phyloP scores from a whole-genome alignment of 2,329 filamentous ascomycete genomes.

The Apiospora hydei region DNA sequence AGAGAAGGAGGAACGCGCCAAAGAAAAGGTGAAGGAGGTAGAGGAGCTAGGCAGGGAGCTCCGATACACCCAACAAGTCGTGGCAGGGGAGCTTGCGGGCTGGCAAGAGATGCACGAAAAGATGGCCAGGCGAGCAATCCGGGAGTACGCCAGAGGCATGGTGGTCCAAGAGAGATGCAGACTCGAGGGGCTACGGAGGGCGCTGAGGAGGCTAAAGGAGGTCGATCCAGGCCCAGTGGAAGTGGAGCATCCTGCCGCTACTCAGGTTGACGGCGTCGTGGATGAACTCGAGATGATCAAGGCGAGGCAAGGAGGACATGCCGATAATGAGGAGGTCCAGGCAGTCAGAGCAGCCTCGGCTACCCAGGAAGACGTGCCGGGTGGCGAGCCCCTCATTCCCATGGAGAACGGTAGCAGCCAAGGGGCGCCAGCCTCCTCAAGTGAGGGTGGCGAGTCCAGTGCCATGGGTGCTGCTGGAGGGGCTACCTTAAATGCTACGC shows the following conservation, averaged over 20 bases:
- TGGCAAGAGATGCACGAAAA: slow-evolving; percentile 91
- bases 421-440: not conserved
- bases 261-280: slow-evolving; percentile 19
- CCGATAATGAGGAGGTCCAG: slow-evolving; percentile 15
- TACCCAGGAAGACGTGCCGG: slow-evolving; percentile 1
- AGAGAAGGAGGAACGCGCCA: slow-evolving; percentile 83
- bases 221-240: slow-evolving; percentile 29
- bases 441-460: slow-evolving; percentile 23
- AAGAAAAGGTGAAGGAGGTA: slow-evolving; percentile 73
- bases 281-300: slow-evolving; percentile 22
- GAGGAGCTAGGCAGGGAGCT: slow-evolving; percentile 81
- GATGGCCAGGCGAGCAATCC: slow-evolving; percentile 76
- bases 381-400: slow-evolving; percentile 16
- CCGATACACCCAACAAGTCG: slow-evolving; percentile 90
- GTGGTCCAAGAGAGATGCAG: slow-evolving; percentile 81
- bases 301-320: not conserved
- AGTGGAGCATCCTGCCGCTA: not conserved
- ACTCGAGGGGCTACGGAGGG: slow-evolving; percentile 81
- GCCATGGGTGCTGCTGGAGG: slow-evolving; percentile 22
- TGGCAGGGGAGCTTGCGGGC: slow-evolving; percentile 87
- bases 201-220: slow-evolving; percentile 68
- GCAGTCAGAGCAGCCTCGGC: slow-evolving; percentile 21
- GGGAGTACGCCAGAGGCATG: slow-evolving; percentile 78
- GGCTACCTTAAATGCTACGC: not conserved
- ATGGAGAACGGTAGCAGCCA: slow-evolving; percentile 8